These are phyloP conservation scores for Termitomyces heimii DNA, from an alignment of 768 basidiomycete species.

Conservation along the genomic window DNA sequence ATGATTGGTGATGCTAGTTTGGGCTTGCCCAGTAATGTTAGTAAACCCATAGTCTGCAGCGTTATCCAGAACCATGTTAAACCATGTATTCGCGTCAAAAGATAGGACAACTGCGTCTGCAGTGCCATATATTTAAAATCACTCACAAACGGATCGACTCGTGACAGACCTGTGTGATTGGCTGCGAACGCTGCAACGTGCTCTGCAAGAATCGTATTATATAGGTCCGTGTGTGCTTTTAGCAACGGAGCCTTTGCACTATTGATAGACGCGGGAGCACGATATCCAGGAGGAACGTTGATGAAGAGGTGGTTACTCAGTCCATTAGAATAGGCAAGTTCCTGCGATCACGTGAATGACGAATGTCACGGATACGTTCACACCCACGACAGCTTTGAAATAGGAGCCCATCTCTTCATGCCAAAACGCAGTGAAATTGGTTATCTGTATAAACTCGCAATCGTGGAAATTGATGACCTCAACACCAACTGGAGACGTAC, in stretches of 20 bases:
- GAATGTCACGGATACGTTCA: neutral
- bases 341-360: constrained; percentile 19
- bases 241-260: constrained; percentile 27
- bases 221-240: constrained; percentile 21
- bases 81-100: constrained; percentile 48
- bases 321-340: constrained; percentile 32
- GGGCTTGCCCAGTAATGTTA: neutral
- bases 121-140: neutral
- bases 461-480: neutral
- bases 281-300: constrained; percentile 51
- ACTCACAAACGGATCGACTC: neutral
- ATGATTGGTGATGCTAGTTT: neutral
- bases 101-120: constrained; percentile 33
- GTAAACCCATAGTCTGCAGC: constrained; percentile 30
- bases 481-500: constrained; percentile 12
- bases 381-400: constrained; percentile 43
- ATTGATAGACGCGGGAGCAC: constrained; percentile 33
- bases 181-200: neutral
- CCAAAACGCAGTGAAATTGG: constrained; percentile 45
- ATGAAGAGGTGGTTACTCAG: constrained; percentile 45
- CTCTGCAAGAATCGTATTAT: neutral
- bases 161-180: neutral
- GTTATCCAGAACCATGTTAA: constrained; percentile 38
- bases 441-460: constrained; percentile 26
- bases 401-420: constrained; percentile 41